Evolutionary conservation across 192 early-diverging fungal species (phyloP), one percentile per base, ranked within the genome.

Genomic region (Podila epigama): DNA sequence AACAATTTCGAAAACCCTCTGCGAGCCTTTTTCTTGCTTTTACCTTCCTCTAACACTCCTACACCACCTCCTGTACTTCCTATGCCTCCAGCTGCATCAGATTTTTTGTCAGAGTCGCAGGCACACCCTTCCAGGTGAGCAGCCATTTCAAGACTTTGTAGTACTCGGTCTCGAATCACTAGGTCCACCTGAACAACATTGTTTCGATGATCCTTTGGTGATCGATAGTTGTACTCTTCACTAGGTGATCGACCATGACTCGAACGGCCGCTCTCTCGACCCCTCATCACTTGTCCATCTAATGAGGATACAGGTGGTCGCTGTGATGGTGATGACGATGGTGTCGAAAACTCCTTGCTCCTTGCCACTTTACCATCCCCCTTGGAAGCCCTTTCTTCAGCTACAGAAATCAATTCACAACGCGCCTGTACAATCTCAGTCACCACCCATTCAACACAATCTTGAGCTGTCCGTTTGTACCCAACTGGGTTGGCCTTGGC

Each of bases 191-290:
- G 72, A 12, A 75, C 71, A 25, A 36, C 42, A 0, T 58, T 44
- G 3, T 36, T 52, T 1, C 52, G 52, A 0, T 25, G 16, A 15
- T 54, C 50, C 22, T 34, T n/a, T 9, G 63, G 70, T 1, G 70
- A 66, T 8, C 57, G 62, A 29, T 72, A 72, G 29, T 72, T 67
- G 48, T 75, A 75, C 42, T 75, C 72, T 48, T 75, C 72, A 40
- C 72, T 75, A 0, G 72, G 72, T 4, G 72, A 67, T 3, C 64
- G 51, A 5, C 36, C 34, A 27, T 67, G 72, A 15, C 32, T 57
- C 7, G n/a, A 18, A 25, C 44, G n/a, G n/a, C 61, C 15, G 10
- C 5, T 33, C 9, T 27, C 31, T 5, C 56, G 50, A n/a, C 27
- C 33, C 32, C 29, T 48, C 22, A 58, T 51, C 35, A 35, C 40